phyloP scores from a whole-genome alignment of 306 rosid genomes.

The Styphnolobium japonicum region DNA sequence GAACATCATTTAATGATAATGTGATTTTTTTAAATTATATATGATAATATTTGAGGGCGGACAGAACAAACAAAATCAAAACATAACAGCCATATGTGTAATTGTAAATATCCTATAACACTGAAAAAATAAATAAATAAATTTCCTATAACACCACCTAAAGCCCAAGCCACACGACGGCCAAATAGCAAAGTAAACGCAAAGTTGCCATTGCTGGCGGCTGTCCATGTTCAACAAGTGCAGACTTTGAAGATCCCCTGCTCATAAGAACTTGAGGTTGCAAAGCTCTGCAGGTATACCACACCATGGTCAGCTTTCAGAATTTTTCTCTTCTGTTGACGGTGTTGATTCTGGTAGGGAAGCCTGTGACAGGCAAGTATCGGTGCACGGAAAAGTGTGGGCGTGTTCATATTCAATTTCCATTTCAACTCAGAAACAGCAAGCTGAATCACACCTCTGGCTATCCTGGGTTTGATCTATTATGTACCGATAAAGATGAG shows the following conservation, averaged over 20 bases:
- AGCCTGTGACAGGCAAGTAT: background rate
- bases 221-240: background rate
- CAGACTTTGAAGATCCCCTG: background rate
- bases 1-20: too few relatives aligned
- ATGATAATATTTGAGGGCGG: too few relatives aligned
- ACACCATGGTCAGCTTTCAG: background rate
- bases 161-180: too few relatives aligned
- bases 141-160: too few relatives aligned
- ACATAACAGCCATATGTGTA: too few relatives aligned
- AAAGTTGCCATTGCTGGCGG: too few relatives aligned
- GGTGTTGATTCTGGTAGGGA: background rate
- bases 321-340: background rate
- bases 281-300: background rate
- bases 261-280: background rate
- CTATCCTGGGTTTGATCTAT: slow-evolving; percentile 14
- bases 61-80: too few relatives aligned
- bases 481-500: background rate
- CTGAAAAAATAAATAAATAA: too few relatives aligned
- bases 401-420: slow-evolving; percentile 18
- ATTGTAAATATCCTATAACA: too few relatives aligned
- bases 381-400: slow-evolving; percentile 23
- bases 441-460: background rate
- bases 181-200: too few relatives aligned
- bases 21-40: too few relatives aligned
- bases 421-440: slow-evolving; percentile 21